Evolutionary conservation across 257 asterid species (phyloP).

Genomic region (Verbena officinalis): DNA sequence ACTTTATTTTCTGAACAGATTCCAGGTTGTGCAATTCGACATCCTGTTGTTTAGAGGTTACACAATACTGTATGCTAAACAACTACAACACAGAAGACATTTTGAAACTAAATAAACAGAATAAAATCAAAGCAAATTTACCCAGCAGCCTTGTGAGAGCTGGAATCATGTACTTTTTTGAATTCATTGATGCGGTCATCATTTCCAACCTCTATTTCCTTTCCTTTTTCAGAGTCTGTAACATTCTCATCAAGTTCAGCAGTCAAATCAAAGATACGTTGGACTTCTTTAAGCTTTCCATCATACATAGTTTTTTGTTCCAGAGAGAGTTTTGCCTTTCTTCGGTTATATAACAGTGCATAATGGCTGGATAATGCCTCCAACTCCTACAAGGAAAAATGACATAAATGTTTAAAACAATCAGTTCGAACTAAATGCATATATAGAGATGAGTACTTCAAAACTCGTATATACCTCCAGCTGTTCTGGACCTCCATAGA

Average conservation of each 20-base stretch:
- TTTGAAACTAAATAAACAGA: background rate
- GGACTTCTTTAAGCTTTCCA: constrained; percentile 88
- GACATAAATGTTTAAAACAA: constrained; percentile 23
- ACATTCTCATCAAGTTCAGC: constrained; percentile 64
- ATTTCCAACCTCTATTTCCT: constrained; percentile 68
- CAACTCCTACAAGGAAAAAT: constrained; percentile 65
- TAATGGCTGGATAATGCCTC: constrained; percentile 94
- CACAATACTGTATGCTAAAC: constrained; percentile 3
- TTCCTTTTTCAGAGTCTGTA: constrained; percentile 74
- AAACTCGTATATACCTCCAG: constrained; percentile 66
- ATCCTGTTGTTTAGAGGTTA: background rate
- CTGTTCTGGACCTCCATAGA: constrained; percentile 98
- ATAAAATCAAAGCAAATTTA: constrained; percentile 26
- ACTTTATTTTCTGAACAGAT: too few relatives aligned
- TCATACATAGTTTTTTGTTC: constrained; percentile 77
- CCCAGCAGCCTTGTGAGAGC: constrained; percentile 98
- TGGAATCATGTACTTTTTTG: constrained; percentile 74
- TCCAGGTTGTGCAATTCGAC: too few relatives aligned
- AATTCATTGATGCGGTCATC: constrained; percentile 63
- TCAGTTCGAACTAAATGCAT: constrained; percentile 14
- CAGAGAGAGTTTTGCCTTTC: constrained; percentile 80
- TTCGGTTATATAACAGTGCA: constrained; percentile 76
- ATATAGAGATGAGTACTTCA: constrained; percentile 2
- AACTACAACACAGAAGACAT: background rate
- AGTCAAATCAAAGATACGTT: constrained; percentile 68